A percentile compares a stretch with the other conserved stretches of the same genome.
Evolutionary conservation across 768 basidiomycete genomes (phyloP).

Genomic region (Steccherinum ochraceum): DNA sequence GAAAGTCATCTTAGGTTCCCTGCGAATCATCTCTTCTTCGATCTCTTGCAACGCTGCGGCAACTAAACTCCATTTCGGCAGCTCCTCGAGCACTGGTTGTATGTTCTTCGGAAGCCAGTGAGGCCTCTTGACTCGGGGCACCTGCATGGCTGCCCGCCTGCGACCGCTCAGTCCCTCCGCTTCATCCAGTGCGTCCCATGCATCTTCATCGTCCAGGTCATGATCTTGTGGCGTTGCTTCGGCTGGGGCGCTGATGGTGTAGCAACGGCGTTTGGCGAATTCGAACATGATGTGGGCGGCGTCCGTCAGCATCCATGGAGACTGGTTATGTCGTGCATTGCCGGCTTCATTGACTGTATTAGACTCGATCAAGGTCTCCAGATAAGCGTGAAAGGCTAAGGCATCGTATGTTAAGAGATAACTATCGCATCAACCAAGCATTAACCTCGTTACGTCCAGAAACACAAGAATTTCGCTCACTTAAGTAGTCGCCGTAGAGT

Average conservation of each 20-base stretch:
- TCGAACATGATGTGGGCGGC: constrained; percentile 84
- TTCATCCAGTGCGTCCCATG: constrained; percentile 69
- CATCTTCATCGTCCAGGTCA: constrained; percentile 56
- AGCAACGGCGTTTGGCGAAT: constrained; percentile 77
- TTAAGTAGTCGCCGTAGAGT: constrained; percentile 76
- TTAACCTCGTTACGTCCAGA: background rate
- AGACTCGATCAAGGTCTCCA: constrained; percentile 78
- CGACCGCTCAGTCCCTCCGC: constrained; percentile 31
- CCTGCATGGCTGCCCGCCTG: constrained; percentile 9
- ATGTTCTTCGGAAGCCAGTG: constrained; percentile 72
- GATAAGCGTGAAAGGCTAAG: constrained; percentile 83
- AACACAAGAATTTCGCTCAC: constrained; percentile 35
- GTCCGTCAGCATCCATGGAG: constrained; percentile 89
- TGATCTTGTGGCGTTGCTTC: constrained; percentile 19
- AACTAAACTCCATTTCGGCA: constrained; percentile 89
- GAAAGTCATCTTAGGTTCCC: constrained; percentile 33
- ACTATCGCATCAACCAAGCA: constrained; percentile 27
- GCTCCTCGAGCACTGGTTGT: constrained; percentile 86
- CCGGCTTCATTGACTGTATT: constrained; percentile 46
- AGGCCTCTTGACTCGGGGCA: constrained; percentile 25
- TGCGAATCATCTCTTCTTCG: constrained; percentile 74
- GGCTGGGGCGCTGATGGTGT: constrained; percentile 36
- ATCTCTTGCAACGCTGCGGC: constrained; percentile 86
- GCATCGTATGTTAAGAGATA: constrained; percentile 89
- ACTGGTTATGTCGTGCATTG: constrained; percentile 56